phyloP scores from a whole-genome alignment of 2,329 filamentous ascomycete species.

The Cladosporium sp. region DNA sequence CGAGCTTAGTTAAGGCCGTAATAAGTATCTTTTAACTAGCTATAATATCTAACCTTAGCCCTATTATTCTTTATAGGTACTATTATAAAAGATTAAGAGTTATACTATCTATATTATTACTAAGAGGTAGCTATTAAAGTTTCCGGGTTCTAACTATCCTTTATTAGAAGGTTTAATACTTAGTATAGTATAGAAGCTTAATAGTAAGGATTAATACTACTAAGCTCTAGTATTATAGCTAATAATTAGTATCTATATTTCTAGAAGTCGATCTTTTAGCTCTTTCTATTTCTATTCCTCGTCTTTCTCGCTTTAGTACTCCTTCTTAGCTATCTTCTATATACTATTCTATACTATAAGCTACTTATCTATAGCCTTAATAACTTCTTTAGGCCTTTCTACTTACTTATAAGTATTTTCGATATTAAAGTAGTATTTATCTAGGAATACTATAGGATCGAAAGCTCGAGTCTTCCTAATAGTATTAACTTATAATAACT shows the following conservation, averaged over 20 bases:
- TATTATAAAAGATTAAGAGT: conserved; percentile 14
- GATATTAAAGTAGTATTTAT: not conserved
- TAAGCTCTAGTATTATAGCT: conserved; percentile 9
- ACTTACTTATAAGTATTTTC: not conserved
- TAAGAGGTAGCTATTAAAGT: conserved; percentile 14
- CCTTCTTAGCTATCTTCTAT: not conserved
- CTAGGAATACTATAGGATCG: not conserved
- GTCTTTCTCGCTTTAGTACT: not conserved
- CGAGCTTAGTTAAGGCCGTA: not conserved
- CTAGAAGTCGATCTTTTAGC: not conserved
- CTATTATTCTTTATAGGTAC: conserved; percentile 4
- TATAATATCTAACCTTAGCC: conserved; percentile 7
- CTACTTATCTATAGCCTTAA: conserved; percentile 1
- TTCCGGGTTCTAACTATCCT: conserved; percentile 12
- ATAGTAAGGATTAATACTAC: conserved; percentile 11
- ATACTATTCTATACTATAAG: not conserved
- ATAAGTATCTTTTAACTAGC: conserved; percentile 5
- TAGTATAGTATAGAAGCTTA: conserved; percentile 15
- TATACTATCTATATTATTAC: conserved; percentile 13
- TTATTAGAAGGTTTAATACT: conserved; percentile 11
- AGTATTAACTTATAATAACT: conserved; percentile 7
- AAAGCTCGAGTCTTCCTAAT: conserved; percentile 13
- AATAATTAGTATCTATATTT: conserved; percentile 10
- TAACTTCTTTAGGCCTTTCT: not conserved
- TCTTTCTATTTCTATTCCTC: not conserved